phyloP scores from a whole-genome alignment of 768 basidiomycete genomes.

The Tephrocybe sp. region DNA sequence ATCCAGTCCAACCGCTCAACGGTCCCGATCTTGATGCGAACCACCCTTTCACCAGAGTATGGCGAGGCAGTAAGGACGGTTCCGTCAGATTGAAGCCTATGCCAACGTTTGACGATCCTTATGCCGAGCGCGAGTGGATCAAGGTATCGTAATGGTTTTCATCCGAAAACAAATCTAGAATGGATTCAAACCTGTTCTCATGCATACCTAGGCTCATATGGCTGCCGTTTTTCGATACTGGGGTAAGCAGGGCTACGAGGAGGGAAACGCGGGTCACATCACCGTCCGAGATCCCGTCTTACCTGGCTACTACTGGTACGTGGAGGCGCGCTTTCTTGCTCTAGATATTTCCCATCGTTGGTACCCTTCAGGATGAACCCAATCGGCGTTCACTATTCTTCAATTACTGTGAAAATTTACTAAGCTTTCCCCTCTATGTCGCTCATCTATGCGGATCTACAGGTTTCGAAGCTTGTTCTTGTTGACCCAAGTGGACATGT shows the following conservation, averaged over 20 bases:
- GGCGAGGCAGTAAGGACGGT: slow-evolving; percentile 20
- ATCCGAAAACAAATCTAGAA: too few species aligned
- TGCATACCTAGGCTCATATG: slow-evolving; percentile 18
- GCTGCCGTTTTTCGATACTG: slow-evolving; percentile 25
- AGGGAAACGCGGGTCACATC: slow-evolving; percentile 50
- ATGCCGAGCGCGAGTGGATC: slow-evolving; percentile 25
- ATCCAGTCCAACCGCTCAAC: background rate
- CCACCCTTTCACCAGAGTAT: slow-evolving; percentile 6
- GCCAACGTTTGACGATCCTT: slow-evolving; percentile 21
- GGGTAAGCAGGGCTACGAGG: slow-evolving; percentile 41
- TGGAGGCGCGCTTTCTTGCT: background rate
- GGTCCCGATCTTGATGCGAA: slow-evolving; percentile 3
- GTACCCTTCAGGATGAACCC: slow-evolving; percentile 24
- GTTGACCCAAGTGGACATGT: slow-evolving; percentile 23
- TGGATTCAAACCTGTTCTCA: background rate
- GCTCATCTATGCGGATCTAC: background rate
- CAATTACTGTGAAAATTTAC: slow-evolving; percentile 19
- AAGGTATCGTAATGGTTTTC: slow-evolving; percentile 13
- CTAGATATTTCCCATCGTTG: background rate
- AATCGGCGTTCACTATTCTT: slow-evolving; percentile 23
- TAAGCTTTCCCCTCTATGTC: background rate
- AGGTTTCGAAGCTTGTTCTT: slow-evolving; percentile 27
- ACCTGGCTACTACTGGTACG: slow-evolving; percentile 25
- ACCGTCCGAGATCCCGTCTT: slow-evolving; percentile 38
- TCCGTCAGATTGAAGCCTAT: slow-evolving; percentile 18